Percentiles rank a stretch among this genome's conserved stretches.
These are phyloP conservation scores for Gloeophyllum trabeum DNA, from an alignment of 768 basidiomycete species.

Conservation along the genomic window DNA sequence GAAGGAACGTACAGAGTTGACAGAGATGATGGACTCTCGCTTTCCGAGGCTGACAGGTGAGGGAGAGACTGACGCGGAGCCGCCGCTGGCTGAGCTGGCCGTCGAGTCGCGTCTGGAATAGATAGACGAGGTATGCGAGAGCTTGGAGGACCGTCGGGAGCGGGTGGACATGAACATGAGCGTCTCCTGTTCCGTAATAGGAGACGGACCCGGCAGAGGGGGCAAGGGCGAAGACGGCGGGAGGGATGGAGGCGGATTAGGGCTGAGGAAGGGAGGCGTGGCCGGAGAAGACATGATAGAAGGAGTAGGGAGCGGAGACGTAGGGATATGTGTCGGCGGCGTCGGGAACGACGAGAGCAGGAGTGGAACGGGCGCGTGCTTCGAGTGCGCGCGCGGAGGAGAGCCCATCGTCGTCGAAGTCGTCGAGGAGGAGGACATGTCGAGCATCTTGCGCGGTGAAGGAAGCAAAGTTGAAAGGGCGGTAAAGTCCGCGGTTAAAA, in stretches of 20 bases:
- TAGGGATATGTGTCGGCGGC: conserved; percentile 22
- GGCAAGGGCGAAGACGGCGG: conserved; percentile 54
- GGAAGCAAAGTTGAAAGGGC: too few relatives aligned
- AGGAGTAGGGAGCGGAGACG: conserved; percentile 6
- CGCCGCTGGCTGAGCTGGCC: conserved; percentile 13
- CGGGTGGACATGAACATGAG: conserved; percentile 27
- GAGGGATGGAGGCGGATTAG: conserved; percentile 46
- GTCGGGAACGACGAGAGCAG: conserved; percentile 25
- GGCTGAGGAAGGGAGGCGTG: conserved; percentile 15
- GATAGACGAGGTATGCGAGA: conserved; percentile 17
- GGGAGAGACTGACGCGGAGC: conserved; percentile 1
- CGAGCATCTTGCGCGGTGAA: too few relatives aligned
- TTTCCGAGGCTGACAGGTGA: not conserved
- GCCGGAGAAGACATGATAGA: conserved; percentile 5
- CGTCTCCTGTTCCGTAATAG: conserved; percentile 38
- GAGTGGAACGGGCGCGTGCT: conserved; percentile 20
- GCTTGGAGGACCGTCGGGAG: conserved; percentile 22
- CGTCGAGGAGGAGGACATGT: not conserved
- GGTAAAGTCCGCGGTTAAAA: too few relatives aligned
- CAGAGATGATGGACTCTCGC: not conserved
- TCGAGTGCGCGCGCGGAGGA: conserved; percentile 2
- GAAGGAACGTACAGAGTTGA: conserved; percentile 6
- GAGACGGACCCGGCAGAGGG: conserved; percentile 52
- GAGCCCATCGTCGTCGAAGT: not conserved
- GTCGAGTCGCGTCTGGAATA: conserved; percentile 15